Base-by-base conservation (phyloP, 768 basidiomycete species). In the Naganishia antarctica region DNA sequence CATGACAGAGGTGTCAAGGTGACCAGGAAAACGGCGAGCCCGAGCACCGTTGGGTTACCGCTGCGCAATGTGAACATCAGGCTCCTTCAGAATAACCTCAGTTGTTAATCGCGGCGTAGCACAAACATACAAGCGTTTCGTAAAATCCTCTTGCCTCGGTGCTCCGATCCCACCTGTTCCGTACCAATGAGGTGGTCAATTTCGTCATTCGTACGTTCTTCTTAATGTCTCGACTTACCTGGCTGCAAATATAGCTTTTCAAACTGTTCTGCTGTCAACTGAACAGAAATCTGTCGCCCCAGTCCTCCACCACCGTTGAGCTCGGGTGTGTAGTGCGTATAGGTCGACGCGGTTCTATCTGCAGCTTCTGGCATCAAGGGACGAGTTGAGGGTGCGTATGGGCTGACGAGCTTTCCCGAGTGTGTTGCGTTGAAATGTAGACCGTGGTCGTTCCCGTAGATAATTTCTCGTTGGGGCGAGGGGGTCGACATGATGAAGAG, bases 241-340 rank as follows among this genome's bases (percentile, higher is more conserved):
- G 71, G 73, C 51, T 72, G 68, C 25, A 74, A 68, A 53, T 70
- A 72, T 25, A 71, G 71, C 29, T 69, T 65, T 50, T 73, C 70
- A 53, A 71, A 73, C 50, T 73, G 72, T 40, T 73, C 72, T 3
- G 68, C 58, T 11, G 70, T 66, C 23, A 71, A 64, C 49, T 67
- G 68, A 25, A 66, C 64, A 1, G 69, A 70, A 40, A 70, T 64
- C 58, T 72, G 71, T 6, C 71, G 65, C 5, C 67, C 66, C 16
- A 71, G 66, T 4, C 64, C 58, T 11, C 66, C 65, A 23, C 71
- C 71, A 9, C 70, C 70, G 6, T 46, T 47, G 25, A 70, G 21
- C 41, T 60, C 43, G 9, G 59, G n/a, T 4, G 8, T 25, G 34
- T 26, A 23, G n/a, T 44, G 43, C 2, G 53, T 26, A 25, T 57